These are phyloP conservation scores for Thielaviopsis populi DNA, from an alignment of 2,329 filamentous ascomycete species.

Conservation along the genomic window DNA sequence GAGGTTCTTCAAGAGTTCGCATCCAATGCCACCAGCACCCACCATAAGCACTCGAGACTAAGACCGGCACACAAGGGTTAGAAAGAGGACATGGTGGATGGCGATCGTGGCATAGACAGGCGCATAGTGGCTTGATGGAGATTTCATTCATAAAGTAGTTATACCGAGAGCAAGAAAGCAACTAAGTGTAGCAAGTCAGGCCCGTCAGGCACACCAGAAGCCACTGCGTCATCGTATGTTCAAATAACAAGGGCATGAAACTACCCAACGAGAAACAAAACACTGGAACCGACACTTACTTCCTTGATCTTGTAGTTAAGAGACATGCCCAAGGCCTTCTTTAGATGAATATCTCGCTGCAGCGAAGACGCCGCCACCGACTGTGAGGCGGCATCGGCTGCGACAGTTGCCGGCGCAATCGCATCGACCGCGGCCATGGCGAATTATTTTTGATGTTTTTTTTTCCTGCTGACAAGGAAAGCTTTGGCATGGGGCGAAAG, in stretches of 20 bases:
- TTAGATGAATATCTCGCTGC: constrained; percentile 1
- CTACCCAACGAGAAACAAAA: constrained; percentile 8
- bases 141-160: background rate
- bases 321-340: constrained; percentile 5
- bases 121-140: background rate
- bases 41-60: constrained; percentile 85
- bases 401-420: background rate
- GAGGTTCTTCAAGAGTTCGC: constrained; percentile 93
- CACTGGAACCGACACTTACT: background rate
- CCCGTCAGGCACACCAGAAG: background rate
- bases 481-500: background rate
- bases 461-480: background rate
- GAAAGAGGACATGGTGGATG: background rate
- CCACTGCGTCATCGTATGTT: background rate
- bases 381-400: background rate
- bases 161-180: background rate
- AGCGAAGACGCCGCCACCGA: background rate
- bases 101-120: background rate
- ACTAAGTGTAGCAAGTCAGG: background rate
- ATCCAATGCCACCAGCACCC: constrained; percentile 91
- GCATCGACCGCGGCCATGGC: background rate
- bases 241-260: background rate
- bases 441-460: background rate
- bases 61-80: background rate
- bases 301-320: constrained; percentile 8